A percentile compares a stretch with the other conserved stretches of the same genome.
Conservation (phyloP, 192 early-diverging fungal genomes). For the Umbelopsis ramanniana region DNA sequence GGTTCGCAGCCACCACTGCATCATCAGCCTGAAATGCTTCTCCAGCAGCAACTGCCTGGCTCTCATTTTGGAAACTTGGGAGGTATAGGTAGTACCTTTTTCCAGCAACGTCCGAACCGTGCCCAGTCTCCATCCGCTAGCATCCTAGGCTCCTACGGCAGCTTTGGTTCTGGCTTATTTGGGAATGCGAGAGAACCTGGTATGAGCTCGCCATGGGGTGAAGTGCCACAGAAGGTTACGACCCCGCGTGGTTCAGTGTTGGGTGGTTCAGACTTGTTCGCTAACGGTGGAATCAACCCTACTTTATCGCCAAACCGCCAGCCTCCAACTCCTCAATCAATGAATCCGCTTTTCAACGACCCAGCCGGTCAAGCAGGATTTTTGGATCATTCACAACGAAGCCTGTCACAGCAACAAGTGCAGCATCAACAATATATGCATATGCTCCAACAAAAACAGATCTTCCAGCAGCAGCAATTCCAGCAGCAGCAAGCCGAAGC, state of each 20-base stretch:
- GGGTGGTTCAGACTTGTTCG: slow-evolving; percentile 5
- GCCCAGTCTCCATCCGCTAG: slow-evolving; percentile 21
- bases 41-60: slow-evolving; percentile 20
- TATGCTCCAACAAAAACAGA: slow-evolving; percentile 37
- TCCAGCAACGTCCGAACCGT: neutral
- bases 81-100: slow-evolving; percentile 12
- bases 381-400: slow-evolving; percentile 30
- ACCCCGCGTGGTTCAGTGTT: slow-evolving; percentile 14
- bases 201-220: slow-evolving; percentile 25
- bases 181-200: slow-evolving; percentile 16
- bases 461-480: slow-evolving; percentile 30
- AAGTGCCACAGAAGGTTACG: neutral
- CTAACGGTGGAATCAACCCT: neutral
- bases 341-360: neutral
- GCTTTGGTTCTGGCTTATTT: slow-evolving; percentile 23
- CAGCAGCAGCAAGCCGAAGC: slow-evolving; percentile 31
- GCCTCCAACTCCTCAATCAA: slow-evolving; percentile 8
- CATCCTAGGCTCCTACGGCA: slow-evolving; percentile 18
- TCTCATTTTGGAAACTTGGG: slow-evolving; percentile 18
- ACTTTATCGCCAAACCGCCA: slow-evolving; percentile 20
- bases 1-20: slow-evolving; percentile 9
- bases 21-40: slow-evolving; percentile 13
- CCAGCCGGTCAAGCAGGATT: slow-evolving; percentile 1
- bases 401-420: slow-evolving; percentile 26
- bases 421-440: slow-evolving; percentile 37